These are phyloP conservation scores for Leptographium procerum DNA, from an alignment of 2,329 filamentous ascomycete genomes.

Conservation along the genomic window DNA sequence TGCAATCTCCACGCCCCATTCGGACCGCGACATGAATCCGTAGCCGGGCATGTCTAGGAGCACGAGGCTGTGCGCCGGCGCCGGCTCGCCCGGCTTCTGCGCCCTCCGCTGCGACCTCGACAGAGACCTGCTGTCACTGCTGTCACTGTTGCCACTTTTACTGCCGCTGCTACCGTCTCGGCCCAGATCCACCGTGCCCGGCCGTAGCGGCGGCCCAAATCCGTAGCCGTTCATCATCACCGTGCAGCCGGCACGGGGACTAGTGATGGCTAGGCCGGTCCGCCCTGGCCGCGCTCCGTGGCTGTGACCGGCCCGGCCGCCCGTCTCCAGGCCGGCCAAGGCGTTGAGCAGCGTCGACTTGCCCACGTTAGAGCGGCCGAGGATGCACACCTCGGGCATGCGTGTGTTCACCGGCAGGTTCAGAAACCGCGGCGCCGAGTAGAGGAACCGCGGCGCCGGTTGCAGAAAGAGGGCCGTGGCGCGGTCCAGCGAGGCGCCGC, in stretches of 20 bases:
- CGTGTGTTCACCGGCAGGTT: slow-evolving; percentile 39
- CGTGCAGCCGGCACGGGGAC: slow-evolving; percentile 39
- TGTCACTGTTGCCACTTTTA: neutral
- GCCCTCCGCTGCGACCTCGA: slow-evolving; percentile 13
- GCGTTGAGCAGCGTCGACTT: slow-evolving; percentile 85
- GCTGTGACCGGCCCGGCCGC: slow-evolving; percentile 15
- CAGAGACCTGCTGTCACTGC: neutral
- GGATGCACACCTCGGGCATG: slow-evolving; percentile 57
- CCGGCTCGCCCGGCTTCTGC: slow-evolving; percentile 19
- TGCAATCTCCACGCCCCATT: slow-evolving; percentile 41
- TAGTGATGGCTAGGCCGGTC: slow-evolving; percentile 39
- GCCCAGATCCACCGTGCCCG: slow-evolving; percentile 1
- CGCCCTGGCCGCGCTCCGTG: slow-evolving; percentile 24
- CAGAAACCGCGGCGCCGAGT: slow-evolving; percentile 36
- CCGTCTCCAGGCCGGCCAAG: slow-evolving; percentile 40
- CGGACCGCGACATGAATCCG: slow-evolving; percentile 23
- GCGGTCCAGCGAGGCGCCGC: slow-evolving; percentile 10
- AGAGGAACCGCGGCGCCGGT: slow-evolving; percentile 27
- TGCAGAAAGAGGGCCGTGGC: slow-evolving; percentile 18
- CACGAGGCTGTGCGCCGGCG: slow-evolving; percentile 32
- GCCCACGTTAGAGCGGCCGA: slow-evolving; percentile 81
- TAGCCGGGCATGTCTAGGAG: slow-evolving; percentile 30
- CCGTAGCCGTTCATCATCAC: slow-evolving; percentile 45
- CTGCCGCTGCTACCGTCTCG: slow-evolving; percentile 12
- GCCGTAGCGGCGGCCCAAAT: slow-evolving; percentile 30